Conservation (phyloP, 1,139 yeast species). For the Schwanniomyces etchellsii region DNA sequence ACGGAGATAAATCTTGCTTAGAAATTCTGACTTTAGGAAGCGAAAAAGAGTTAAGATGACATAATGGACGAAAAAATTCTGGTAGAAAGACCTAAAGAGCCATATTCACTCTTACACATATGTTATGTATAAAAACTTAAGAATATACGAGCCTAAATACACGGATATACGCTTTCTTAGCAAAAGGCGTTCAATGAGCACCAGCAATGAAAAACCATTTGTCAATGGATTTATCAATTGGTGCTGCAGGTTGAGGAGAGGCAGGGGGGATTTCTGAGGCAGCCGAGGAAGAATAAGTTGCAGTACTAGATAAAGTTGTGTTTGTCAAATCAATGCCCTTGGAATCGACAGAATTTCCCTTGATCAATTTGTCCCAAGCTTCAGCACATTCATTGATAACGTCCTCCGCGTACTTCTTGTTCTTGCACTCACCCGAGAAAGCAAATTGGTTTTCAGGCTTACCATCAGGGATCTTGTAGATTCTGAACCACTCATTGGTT, state of each 20-base stretch:
- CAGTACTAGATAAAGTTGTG: slow-evolving; percentile 61
- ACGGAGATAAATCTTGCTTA: no score
- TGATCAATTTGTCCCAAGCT: slow-evolving; percentile 70
- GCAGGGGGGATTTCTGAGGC: slow-evolving; percentile 61
- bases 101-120: no score
- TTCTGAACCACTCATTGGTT: slow-evolving; percentile 90
- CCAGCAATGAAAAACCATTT: slow-evolving; percentile 99
- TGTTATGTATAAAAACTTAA: no score
- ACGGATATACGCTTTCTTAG: no score
- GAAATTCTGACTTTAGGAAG: no score
- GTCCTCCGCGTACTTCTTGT: slow-evolving; percentile 63
- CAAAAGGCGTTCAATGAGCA: no score
- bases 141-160: no score
- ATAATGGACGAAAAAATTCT: no score
- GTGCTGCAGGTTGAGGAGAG: slow-evolving; percentile 73
- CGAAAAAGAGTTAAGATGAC: no score
- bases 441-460: slow-evolving; percentile 86
- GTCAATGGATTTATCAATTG: slow-evolving; percentile 94
- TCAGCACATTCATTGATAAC: slow-evolving; percentile 70
- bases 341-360: slow-evolving; percentile 44
- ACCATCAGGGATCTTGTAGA: slow-evolving; percentile 92
- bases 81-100: no score
- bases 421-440: slow-evolving; percentile 73
- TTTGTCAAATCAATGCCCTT: slow-evolving; percentile 62
- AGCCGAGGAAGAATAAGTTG: slow-evolving; percentile 46